Percentiles rank a stretch among this genome's conserved stretches.
Evolutionary conservation across 1,284 basidiomycete genomes (phyloP).

Genomic region (Fomitopsis betulina): DNA sequence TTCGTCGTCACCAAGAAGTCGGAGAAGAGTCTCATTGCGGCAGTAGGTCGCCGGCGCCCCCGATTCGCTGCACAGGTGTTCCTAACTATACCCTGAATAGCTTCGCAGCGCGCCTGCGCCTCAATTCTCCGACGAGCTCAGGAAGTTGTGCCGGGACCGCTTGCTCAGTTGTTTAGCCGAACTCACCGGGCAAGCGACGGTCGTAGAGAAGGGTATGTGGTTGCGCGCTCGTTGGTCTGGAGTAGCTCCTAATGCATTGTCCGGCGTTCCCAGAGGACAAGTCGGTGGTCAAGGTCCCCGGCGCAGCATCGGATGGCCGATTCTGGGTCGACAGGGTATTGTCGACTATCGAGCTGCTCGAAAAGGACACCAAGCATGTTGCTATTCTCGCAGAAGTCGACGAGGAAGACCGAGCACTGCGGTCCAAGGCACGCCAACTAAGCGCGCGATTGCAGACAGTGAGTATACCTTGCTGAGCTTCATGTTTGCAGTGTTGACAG

Average conservation of each 20-base stretch:
- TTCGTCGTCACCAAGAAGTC: conserved; percentile 76
- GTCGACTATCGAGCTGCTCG: conserved; percentile 53
- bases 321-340: conserved; percentile 80
- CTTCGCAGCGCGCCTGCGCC: conserved; percentile 62
- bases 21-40: conserved; percentile 56
- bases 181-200: conserved; percentile 54
- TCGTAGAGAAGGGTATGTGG: conserved; percentile 35
- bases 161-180: conserved; percentile 77
- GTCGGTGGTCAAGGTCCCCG: conserved; percentile 51
- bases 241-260: neutral
- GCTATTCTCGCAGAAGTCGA: conserved; percentile 51
- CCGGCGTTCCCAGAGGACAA: conserved; percentile 30
- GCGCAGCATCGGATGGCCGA: conserved; percentile 65
- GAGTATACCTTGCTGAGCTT: conserved; percentile 6
- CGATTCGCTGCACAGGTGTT: conserved; percentile 2
- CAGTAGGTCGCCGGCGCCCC: conserved; percentile 44
- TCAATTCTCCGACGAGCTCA: conserved; percentile 68
- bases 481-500: neutral
- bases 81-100: conserved; percentile 31
- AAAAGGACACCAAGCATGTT: conserved; percentile 71
- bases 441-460: conserved; percentile 48
- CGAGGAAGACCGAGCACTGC: conserved; percentile 48
- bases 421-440: conserved; percentile 43
- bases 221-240: neutral
- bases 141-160: conserved; percentile 61